phyloP scores from a whole-genome alignment of 331 rosid species.

The Quercus phellos region DNA sequence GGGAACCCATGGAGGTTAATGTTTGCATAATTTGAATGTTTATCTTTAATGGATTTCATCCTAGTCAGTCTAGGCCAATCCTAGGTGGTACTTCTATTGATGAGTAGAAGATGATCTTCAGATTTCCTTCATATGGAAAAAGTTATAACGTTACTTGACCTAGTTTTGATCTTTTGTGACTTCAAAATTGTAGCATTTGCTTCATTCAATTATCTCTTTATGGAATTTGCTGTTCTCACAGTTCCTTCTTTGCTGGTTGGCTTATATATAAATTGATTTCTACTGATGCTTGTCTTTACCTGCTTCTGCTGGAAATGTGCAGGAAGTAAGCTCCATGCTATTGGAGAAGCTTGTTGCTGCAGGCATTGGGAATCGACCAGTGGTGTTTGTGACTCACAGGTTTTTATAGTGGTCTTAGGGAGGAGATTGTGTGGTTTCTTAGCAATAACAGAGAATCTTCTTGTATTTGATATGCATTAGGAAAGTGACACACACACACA shows the following conservation, averaged over 20 bases:
- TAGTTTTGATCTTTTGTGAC: too few species aligned
- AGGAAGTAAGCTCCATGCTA: constrained; percentile 97
- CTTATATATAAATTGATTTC: background rate
- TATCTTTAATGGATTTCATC: background rate
- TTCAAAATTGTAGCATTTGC: too few species aligned
- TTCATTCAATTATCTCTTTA: background rate
- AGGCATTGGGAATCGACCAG: constrained; percentile 89
- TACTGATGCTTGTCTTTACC: background rate
- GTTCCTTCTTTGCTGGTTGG: background rate
- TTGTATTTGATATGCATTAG: background rate
- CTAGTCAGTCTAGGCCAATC: background rate
- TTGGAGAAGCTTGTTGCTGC: constrained; percentile 89
- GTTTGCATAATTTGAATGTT: background rate
- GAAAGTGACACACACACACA: background rate
- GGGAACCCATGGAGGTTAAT: background rate
- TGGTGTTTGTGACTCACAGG: constrained; percentile 96
- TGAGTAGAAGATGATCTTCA: background rate
- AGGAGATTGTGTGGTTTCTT: background rate
- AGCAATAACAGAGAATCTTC: background rate
- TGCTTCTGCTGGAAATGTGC: constrained; percentile 34
- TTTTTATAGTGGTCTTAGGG: constrained; percentile 24
- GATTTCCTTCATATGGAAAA: background rate
- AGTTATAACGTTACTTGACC: too few species aligned
- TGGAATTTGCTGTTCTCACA: background rate
- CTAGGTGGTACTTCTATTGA: background rate